These are phyloP conservation scores for Diaporthe australafricana DNA, from an alignment of 2,329 filamentous ascomycete species.

Conservation along the genomic window DNA sequence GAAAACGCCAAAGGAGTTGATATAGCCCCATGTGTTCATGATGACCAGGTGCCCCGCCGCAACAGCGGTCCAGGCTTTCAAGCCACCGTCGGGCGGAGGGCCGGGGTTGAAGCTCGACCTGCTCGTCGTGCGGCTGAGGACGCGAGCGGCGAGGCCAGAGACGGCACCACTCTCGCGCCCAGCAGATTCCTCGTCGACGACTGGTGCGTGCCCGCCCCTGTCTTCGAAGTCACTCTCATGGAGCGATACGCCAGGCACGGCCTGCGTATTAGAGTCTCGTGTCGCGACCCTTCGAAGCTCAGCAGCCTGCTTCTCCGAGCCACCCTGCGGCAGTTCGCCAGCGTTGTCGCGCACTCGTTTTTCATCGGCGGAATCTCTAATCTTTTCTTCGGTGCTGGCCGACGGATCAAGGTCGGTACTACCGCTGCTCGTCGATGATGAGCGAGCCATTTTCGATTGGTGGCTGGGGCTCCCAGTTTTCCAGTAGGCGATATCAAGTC, in stretches of 20 bases:
- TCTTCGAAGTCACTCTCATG: slow-evolving; percentile 6
- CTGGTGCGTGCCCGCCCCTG: background rate
- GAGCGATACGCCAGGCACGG: slow-evolving; percentile 14
- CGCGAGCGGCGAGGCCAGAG: slow-evolving; percentile 48
- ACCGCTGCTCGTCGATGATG: background rate
- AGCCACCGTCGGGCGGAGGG: slow-evolving; percentile 64
- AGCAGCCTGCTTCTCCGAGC: slow-evolving; percentile 14
- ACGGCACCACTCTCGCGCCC: slow-evolving; percentile 39
- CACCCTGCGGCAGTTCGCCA: background rate
- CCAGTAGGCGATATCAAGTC: background rate
- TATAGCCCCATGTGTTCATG: slow-evolving; percentile 66
- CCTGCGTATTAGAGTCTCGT: slow-evolving; percentile 16
- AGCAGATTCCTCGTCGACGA: background rate
- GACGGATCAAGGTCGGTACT: slow-evolving; percentile 8
- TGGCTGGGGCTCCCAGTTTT: background rate
- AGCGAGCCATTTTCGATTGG: background rate
- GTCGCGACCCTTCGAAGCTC: background rate
- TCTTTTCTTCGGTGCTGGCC: slow-evolving; percentile 3
- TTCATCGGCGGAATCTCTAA: background rate
- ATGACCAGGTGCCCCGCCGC: slow-evolving; percentile 58
- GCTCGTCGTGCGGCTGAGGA: slow-evolving; percentile 55
- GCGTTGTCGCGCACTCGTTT: background rate
- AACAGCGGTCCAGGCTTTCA: slow-evolving; percentile 58
- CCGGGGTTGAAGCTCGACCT: slow-evolving; percentile 55
- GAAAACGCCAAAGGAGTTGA: slow-evolving; percentile 68